phyloP scores from a whole-genome alignment of 257 asterid genomes.

The Salvia rosmarinus region DNA sequence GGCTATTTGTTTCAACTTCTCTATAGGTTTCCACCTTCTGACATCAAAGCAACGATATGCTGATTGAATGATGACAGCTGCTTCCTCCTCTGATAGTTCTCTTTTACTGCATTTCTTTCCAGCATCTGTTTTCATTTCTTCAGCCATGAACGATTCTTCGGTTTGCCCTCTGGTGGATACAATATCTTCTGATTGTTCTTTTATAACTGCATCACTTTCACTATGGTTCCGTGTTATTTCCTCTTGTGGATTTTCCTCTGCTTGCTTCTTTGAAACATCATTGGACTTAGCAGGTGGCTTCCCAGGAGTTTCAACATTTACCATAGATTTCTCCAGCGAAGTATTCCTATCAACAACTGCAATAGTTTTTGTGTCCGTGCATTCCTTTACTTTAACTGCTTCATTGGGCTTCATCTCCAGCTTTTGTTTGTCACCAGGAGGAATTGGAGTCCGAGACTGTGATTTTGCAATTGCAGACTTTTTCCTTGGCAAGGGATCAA shows the following conservation, averaged over 20 bases:
- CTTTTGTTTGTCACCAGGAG: constrained; percentile 45
- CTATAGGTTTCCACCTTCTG: constrained; percentile 65
- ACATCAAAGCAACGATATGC: constrained; percentile 68
- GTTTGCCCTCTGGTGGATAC: constrained; percentile 32
- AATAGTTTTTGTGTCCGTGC: constrained; percentile 36
- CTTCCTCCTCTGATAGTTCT: constrained; percentile 54
- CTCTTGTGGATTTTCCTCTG: constrained; percentile 22
- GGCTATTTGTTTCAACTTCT: constrained; percentile 66
- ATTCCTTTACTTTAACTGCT: constrained; percentile 32
- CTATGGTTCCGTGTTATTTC: background rate
- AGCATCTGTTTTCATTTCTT: constrained; percentile 31
- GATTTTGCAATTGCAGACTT: constrained; percentile 48
- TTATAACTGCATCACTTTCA: constrained; percentile 25
- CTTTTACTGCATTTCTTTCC: constrained; percentile 23
- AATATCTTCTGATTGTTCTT: constrained; percentile 32
- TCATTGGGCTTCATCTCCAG: constrained; percentile 27
- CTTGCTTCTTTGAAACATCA: constrained; percentile 5
- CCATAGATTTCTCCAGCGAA: constrained; percentile 10
- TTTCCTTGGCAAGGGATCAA: constrained; percentile 69
- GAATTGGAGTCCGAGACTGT: constrained; percentile 58
- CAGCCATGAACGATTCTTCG: constrained; percentile 1
- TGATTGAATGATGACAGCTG: constrained; percentile 69
- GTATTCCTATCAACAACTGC: constrained; percentile 46
- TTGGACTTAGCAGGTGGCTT: background rate
- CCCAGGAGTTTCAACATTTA: background rate